Evolutionary conservation across 805 yeast species (phyloP).

Genomic region (Vanderwaltozyma tropicalis): DNA sequence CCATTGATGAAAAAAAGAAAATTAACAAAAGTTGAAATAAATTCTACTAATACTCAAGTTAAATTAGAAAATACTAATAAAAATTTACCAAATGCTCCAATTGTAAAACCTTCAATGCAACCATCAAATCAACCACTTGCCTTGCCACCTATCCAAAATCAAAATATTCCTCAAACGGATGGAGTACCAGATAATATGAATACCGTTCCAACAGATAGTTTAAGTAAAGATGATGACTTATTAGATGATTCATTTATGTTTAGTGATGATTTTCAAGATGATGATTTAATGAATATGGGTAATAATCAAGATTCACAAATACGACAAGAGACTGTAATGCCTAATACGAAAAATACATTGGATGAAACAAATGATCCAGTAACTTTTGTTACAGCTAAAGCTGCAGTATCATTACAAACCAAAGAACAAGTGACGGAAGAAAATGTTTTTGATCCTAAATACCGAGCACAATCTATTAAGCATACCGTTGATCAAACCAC

Average conservation of each 20-base stretch:
- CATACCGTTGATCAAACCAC: constrained; percentile 58
- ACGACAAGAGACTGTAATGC: background rate
- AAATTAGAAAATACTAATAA: background rate
- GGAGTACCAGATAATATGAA: background rate
- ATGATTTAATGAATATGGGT: constrained; percentile 30
- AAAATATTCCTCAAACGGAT: background rate
- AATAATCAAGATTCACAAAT: constrained; percentile 1
- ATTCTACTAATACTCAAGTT: background rate
- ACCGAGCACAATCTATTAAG: constrained; percentile 44
- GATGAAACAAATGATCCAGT: constrained; percentile 4
- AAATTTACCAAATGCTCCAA: background rate
- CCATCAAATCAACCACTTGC: background rate
- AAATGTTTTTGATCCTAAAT: constrained; percentile 44
- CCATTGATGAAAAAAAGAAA: constrained; percentile 18
- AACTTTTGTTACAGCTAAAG: constrained; percentile 54
- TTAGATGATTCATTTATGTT: constrained; percentile 46
- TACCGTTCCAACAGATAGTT: constrained; percentile 1
- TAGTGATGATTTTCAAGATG: constrained; percentile 37
- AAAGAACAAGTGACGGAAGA: constrained; percentile 32
- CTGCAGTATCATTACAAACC: constrained; percentile 46
- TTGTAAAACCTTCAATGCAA: background rate
- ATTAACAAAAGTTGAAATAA: constrained; percentile 8
- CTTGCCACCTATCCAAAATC: background rate
- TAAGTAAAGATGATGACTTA: constrained; percentile 23
- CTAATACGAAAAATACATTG: constrained; percentile 2